Evolutionary conservation across 23 red algal genomes (phyloP).

Genomic region (Gracilariopsis chorda): DNA sequence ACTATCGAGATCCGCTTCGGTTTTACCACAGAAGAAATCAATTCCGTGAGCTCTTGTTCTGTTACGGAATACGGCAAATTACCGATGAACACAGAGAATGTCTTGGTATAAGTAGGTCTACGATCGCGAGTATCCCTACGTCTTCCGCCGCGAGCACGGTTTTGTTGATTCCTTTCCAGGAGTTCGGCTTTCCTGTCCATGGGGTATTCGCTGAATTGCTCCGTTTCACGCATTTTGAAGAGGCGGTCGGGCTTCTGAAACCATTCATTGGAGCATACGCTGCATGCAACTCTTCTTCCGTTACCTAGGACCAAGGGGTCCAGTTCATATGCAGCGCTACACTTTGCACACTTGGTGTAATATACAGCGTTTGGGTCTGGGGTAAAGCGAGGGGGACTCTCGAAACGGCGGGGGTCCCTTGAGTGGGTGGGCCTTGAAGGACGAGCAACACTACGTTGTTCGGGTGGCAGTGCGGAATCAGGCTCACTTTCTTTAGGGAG

Average conservation of each 20-base stretch:
- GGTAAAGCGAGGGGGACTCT: not conserved
- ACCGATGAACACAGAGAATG: slow-evolving; percentile 50
- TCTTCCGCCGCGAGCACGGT: not conserved
- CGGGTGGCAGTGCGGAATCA: no score
- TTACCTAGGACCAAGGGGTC: not conserved
- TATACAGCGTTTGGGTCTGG: slow-evolving; percentile 30
- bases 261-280: slow-evolving; percentile 57
- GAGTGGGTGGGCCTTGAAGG: not conserved
- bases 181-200: slow-evolving; percentile 44
- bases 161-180: not conserved
- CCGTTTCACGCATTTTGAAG: not conserved
- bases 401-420: not conserved
- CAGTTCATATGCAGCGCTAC: slow-evolving; percentile 44
- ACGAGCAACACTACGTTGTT: not conserved
- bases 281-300: slow-evolving; percentile 39
- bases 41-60: slow-evolving; percentile 4
- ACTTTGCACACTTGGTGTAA: slow-evolving; percentile 47
- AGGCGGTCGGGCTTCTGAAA: slow-evolving; percentile 57
- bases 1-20: slow-evolving; percentile 10
- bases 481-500: not conserved
- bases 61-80: slow-evolving; percentile 36
- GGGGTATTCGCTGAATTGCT: slow-evolving; percentile 38
- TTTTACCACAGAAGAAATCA: not conserved
- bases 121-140: not conserved
- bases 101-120: not conserved